Evolutionary conservation across 495 filamentous ascomycete genomes (phyloP).

Genomic region (Hypoxylon fuscum): DNA sequence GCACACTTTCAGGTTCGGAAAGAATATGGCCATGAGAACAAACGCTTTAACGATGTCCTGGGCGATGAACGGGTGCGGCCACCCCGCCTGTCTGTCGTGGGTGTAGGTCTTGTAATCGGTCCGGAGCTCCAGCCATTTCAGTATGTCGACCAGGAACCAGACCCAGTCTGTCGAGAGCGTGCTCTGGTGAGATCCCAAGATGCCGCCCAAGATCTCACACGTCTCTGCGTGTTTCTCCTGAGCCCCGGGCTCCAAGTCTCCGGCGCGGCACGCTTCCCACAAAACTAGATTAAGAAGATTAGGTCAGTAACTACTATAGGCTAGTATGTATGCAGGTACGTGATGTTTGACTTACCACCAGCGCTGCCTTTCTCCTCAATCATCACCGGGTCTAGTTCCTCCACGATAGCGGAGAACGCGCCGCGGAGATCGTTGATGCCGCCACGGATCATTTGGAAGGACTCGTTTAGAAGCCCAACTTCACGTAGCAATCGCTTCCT

Average conservation of each 20-base stretch:
- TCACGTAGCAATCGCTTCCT: conserved; percentile 19
- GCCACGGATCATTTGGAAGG: conserved; percentile 40
- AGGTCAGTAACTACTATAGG: not conserved
- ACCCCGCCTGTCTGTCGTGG: conserved; percentile 23
- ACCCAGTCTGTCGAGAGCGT: conserved; percentile 37
- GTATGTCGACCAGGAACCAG: conserved; percentile 45
- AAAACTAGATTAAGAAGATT: conserved; percentile 46
- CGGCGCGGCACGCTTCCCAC: conserved; percentile 54
- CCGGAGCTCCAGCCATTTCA: conserved; percentile 49
- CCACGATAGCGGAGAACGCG: conserved; percentile 39
- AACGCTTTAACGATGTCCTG: conserved; percentile 53
- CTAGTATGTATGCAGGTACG: too few species aligned
- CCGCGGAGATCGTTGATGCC: conserved; percentile 47
- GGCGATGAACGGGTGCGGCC: conserved; percentile 53
- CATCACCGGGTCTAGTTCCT: conserved; percentile 32
- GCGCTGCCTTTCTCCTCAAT: conserved; percentile 38
- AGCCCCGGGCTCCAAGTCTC: conserved; percentile 53
- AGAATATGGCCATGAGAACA: conserved; percentile 54
- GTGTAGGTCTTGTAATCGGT: conserved; percentile 42
- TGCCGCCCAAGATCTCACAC: conserved; percentile 42
- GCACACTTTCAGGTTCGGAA: conserved; percentile 43
- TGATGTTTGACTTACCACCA: conserved; percentile 24
- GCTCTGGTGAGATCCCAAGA: conserved; percentile 42
- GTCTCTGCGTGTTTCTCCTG: conserved; percentile 48
- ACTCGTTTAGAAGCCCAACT: conserved; percentile 22